Conservation (phyloP, 2,329 filamentous ascomycete species). For the Aspergillus brasiliensis region DNA sequence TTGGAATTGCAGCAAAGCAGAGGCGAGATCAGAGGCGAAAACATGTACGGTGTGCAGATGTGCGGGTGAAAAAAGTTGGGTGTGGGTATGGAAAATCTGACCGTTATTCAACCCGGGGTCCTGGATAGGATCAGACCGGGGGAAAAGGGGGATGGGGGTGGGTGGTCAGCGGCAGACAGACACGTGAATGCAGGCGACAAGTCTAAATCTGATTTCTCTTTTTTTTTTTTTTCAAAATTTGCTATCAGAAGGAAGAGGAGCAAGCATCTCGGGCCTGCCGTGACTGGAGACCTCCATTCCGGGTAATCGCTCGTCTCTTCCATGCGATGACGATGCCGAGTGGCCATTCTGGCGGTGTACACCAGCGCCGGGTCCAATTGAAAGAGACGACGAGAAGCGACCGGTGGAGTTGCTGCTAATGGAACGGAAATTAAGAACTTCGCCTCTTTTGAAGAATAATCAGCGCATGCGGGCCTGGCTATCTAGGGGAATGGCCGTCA, state of each 20-base stretch:
- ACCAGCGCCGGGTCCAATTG: conserved; percentile 22
- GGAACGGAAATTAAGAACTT: conserved; percentile 1
- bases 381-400: conserved; percentile 10
- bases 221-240: background rate
- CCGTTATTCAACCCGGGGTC: conserved; percentile 2
- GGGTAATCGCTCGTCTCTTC: conserved; percentile 12
- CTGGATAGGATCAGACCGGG: conserved; percentile 1
- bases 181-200: conserved; percentile 5
- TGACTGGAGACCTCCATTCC: conserved; percentile 2
- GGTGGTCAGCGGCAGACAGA: background rate
- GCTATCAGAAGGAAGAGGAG: background rate
- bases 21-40: no score
- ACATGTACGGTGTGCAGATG: background rate
- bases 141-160: background rate
- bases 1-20: conserved; percentile 1
- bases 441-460: background rate
- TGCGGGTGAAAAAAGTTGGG: background rate
- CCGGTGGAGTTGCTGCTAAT: conserved; percentile 16
- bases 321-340: conserved; percentile 17
- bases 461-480: background rate
- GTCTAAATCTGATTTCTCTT: conserved; percentile 1
- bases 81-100: conserved; percentile 1
- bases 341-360: conserved; percentile 26
- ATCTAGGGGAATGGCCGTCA: background rate
- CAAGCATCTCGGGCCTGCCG: background rate